Conservation (phyloP, 495 filamentous ascomycete genomes). For the Xylaria palmicola region DNA sequence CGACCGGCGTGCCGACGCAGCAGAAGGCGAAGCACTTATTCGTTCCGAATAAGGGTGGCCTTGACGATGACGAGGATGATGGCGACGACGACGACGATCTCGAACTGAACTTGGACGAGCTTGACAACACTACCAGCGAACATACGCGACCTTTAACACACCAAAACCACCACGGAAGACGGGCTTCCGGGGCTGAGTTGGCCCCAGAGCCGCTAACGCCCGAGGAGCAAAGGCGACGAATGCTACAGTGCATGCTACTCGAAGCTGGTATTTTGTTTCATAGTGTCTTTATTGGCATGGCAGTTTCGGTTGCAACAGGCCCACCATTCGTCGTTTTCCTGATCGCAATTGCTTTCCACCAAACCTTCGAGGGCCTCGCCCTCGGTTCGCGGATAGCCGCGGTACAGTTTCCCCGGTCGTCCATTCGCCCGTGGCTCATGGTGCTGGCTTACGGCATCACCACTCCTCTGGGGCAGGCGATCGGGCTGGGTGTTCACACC, state of each 20-base stretch:
- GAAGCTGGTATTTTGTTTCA: slow-evolving; percentile 88
- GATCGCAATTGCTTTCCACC: slow-evolving; percentile 79
- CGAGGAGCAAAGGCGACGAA: slow-evolving; percentile 57
- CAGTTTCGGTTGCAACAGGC: slow-evolving; percentile 76
- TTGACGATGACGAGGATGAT: slow-evolving; percentile 26
- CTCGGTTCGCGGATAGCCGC: slow-evolving; percentile 72
- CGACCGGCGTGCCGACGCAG: slow-evolving; percentile 19
- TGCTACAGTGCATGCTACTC: slow-evolving; percentile 76
- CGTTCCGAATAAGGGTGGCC: slow-evolving; percentile 4
- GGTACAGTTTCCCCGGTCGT: slow-evolving; percentile 56
- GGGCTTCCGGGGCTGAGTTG: slow-evolving; percentile 23
- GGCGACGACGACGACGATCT: slow-evolving; percentile 43
- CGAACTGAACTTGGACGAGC: slow-evolving; percentile 54
- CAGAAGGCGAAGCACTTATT: slow-evolving; percentile 14
- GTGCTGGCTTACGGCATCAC: slow-evolving; percentile 87
- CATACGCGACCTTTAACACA: slow-evolving; percentile 26
- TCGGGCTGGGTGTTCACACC: slow-evolving; percentile 77
- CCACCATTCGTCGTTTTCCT: slow-evolving; percentile 77
- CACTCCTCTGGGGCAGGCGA: slow-evolving; percentile 86
- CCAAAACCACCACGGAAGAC: slow-evolving; percentile 20
- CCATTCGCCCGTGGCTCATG: slow-evolving; percentile 85
- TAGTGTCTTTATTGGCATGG: slow-evolving; percentile 88
- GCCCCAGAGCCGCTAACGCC: slow-evolving; percentile 26
- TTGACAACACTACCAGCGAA: slow-evolving; percentile 35
- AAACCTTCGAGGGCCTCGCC: slow-evolving; percentile 72